These are phyloP conservation scores for Arctostaphylos glauca DNA, from an alignment of 148 eudicot genomes.

Conservation along the genomic window DNA sequence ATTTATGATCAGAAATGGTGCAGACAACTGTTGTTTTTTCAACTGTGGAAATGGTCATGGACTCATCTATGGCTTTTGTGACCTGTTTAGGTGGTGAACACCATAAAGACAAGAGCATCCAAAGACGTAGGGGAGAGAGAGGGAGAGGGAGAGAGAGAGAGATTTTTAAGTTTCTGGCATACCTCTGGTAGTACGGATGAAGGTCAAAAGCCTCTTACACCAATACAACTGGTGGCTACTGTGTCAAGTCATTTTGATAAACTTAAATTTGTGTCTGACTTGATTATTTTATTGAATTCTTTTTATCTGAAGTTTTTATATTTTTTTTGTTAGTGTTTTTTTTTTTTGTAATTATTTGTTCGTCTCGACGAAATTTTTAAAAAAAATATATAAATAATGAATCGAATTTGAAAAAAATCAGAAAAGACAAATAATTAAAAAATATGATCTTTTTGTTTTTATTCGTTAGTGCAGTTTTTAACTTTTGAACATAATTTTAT, in stretches of 20 bases:
- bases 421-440: too few relatives aligned
- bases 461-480: too few relatives aligned
- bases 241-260: background rate
- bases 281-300: too few relatives aligned
- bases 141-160: background rate
- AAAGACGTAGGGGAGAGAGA: background rate
- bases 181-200: background rate
- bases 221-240: background rate
- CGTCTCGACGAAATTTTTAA: too few relatives aligned
- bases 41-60: background rate
- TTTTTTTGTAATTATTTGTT: too few relatives aligned
- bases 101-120: background rate
- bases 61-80: background rate
- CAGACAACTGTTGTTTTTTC: background rate
- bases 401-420: too few relatives aligned
- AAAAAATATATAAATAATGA: too few relatives aligned
- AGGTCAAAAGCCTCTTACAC: background rate
- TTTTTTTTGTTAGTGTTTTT: too few relatives aligned
- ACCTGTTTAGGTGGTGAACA: background rate
- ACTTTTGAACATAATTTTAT: too few relatives aligned
- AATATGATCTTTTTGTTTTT: too few relatives aligned
- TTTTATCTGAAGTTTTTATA: too few relatives aligned
- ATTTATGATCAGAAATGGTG: background rate
- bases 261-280: too few relatives aligned
- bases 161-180: background rate